A percentile compares a stretch with the other conserved stretches of the same genome.
Conservation (phyloP, 306 rosid genomes). For the Fragaria ananassa region DNA sequence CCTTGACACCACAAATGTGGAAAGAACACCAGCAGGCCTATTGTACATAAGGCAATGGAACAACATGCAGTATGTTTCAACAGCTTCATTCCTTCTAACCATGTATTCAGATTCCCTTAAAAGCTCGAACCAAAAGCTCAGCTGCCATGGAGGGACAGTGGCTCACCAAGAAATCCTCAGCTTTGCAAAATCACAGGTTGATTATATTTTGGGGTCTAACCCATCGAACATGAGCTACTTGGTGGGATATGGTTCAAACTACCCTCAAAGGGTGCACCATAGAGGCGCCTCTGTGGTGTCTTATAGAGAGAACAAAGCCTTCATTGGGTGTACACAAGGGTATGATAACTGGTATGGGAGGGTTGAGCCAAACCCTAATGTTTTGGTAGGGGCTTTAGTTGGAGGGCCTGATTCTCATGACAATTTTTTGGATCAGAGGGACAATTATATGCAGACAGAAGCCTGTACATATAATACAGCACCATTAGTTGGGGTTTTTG, state of each 20-base stretch:
- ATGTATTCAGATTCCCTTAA: conserved; percentile 64
- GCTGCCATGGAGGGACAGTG: conserved; percentile 45
- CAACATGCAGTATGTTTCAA: conserved; percentile 95
- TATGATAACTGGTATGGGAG: conserved; percentile 79
- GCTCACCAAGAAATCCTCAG: conserved; percentile 41
- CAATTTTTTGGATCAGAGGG: conserved; percentile 61
- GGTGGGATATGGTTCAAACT: conserved; percentile 72
- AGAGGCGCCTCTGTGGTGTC: conserved; percentile 88
- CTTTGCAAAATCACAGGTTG: conserved; percentile 70
- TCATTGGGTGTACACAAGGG: conserved; percentile 96
- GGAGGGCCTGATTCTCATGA: conserved; percentile 91
- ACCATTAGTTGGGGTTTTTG: conserved; percentile 83
- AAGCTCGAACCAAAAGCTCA: conserved; percentile 44
- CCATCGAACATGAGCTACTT: conserved; percentile 88
- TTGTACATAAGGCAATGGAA: conserved; percentile 81
- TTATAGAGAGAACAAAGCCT: conserved; percentile 72
- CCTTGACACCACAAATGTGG: conserved; percentile 51
- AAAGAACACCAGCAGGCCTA: conserved; percentile 77
- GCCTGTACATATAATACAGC: conserved; percentile 97
- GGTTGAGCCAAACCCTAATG: conserved; percentile 58
- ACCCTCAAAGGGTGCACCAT: conserved; percentile 80
- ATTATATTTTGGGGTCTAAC: conserved; percentile 83
- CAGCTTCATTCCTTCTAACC: conserved; percentile 78
- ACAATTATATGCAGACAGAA: conserved; percentile 90
- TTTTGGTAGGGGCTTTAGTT: conserved; percentile 83